phyloP scores from a whole-genome alignment of 805 yeast species.

The Vanderwaltozyma tropicalis region DNA sequence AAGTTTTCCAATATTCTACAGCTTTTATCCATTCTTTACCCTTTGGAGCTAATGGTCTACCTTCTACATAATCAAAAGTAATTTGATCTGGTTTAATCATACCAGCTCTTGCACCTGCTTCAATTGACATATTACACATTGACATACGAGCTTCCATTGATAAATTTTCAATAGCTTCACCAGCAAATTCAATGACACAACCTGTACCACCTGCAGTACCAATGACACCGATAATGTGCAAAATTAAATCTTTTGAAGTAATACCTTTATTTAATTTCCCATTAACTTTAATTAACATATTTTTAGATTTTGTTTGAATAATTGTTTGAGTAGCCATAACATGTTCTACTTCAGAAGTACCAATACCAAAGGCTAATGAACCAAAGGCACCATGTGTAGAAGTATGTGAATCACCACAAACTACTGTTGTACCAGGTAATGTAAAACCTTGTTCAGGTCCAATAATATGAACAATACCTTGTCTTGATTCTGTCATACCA shows the following conservation, averaged over 20 bases:
- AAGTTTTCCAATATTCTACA: slow-evolving; percentile 77
- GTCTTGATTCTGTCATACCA: slow-evolving; percentile 90
- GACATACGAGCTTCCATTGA: slow-evolving; percentile 99
- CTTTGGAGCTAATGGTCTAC: slow-evolving; percentile 88
- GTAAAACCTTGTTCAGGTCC: slow-evolving; percentile 99
- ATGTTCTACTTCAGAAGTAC: slow-evolving; percentile 98
- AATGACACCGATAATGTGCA: slow-evolving; percentile 90
- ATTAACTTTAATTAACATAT: slow-evolving; percentile 80
- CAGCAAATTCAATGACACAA: slow-evolving; percentile 90
- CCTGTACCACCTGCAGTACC: slow-evolving; percentile 99
- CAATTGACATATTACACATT: slow-evolving; percentile 97
- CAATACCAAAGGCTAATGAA: slow-evolving; percentile 94
- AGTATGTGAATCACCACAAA: slow-evolving; percentile 98
- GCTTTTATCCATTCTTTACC: slow-evolving; percentile 96
- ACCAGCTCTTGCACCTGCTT: slow-evolving; percentile 99
- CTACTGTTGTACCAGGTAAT: slow-evolving; percentile 96
- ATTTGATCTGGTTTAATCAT: slow-evolving; percentile 93
- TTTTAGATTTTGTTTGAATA: slow-evolving; percentile 89
- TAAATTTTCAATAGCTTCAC: slow-evolving; percentile 80
- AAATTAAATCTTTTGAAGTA: slow-evolving; percentile 89
- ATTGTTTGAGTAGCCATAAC: slow-evolving; percentile 95
- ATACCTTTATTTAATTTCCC: slow-evolving; percentile 83
- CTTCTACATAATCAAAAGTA: slow-evolving; percentile 82
- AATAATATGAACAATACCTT: slow-evolving; percentile 96
- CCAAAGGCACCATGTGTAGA: slow-evolving; percentile 99